phyloP scores from a whole-genome alignment of 176 grass and related monocot species.

The Avena atlantica region DNA sequence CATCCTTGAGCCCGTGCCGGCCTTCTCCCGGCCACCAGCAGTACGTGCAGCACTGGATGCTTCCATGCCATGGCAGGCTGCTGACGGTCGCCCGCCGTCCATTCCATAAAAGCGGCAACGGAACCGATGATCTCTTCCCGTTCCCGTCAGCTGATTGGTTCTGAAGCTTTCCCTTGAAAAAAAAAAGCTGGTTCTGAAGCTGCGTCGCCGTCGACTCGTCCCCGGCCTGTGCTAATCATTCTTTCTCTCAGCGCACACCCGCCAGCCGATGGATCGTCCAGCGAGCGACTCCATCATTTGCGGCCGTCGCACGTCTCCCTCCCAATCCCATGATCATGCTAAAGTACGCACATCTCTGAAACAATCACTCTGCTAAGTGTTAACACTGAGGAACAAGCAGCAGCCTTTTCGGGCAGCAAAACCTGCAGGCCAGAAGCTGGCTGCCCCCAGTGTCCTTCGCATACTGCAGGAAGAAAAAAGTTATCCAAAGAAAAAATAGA shows the following conservation, averaged over 20 bases:
- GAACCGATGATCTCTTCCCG: neutral
- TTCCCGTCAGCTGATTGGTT: neutral
- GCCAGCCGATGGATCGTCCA: neutral
- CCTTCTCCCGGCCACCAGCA: neutral
- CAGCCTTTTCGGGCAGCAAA: no score
- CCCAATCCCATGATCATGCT: no score
- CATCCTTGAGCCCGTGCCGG: neutral
- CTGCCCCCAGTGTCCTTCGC: no score
- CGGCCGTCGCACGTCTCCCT: neutral
- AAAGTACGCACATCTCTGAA: no score
- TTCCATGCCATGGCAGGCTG: neutral
- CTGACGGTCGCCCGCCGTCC: constrained; percentile 6
- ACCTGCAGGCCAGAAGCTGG: no score
- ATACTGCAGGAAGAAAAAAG: no score
- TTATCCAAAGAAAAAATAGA: no score
- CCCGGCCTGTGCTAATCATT: neutral
- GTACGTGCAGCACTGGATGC: neutral
- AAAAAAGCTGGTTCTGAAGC: neutral
- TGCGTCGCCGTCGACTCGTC: neutral
- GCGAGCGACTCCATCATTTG: neutral
- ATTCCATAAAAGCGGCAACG: neutral
- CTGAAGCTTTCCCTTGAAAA: neutral
- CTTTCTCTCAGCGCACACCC: neutral
- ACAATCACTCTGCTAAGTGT: no score
- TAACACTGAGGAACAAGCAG: no score